Base-by-base conservation (phyloP, 257 asterid genomes). In the Handroanthus guayacan region DNA sequence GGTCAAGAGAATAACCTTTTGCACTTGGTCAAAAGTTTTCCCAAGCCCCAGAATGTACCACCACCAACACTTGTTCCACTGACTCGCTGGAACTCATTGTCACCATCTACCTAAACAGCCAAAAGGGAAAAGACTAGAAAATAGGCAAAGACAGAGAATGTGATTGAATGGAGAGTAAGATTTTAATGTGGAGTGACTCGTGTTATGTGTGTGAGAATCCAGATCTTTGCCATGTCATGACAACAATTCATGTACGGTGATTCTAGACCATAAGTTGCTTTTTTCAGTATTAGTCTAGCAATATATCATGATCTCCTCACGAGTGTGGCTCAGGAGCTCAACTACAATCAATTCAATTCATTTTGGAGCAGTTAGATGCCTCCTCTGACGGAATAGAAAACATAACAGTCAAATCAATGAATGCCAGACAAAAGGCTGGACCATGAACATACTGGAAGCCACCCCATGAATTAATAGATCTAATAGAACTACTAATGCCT, bases 61-160 rank as follows among this genome's bases (percentile, higher is more conserved):
- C 99, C 99, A 60, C 99, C 99, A 48, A 92, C 84, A 76, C 98
- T 95, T 51, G 99, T 95, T 83, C 99, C 99, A 81, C 99, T 92
- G 63, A 95, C 97, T 80, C 98, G 88, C 80, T 93, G 85, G 80
- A 91, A 95, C 70, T 87, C 81, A 51, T 78, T 81, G 72, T 92
- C 94, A 56, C 99, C 91, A 69, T 95, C 96, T 31, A 92, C 99
- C 99, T 91, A 84, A 83, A 50, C 79, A 78, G 78, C 74, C 68
- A 61, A 66, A 71, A 56, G 71, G 61, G 36, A 57, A 76, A 54
- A 17, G 50, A 61, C 18, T 71, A 60, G 56, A 72, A 71, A 62
- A 9, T n/a, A 75, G 25, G 65, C 2, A 31, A 39, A 64, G 67
- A 50, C 18, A 61, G 12, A 71, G 45, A 48, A 62, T 11, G 55